phyloP scores from a whole-genome alignment of 73 alveolate species.

The Strombidium stylifer region DNA sequence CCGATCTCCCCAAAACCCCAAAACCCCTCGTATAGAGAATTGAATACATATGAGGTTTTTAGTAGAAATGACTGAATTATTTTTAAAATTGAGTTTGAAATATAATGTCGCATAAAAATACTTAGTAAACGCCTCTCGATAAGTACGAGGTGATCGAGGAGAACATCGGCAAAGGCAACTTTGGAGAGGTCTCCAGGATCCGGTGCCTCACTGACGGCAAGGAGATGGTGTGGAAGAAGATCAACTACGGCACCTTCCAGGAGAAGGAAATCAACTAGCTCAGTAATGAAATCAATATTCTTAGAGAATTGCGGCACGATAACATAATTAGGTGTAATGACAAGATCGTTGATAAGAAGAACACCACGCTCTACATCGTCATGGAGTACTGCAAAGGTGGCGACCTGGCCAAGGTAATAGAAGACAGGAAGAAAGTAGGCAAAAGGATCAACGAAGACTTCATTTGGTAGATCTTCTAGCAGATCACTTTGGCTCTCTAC shows the following conservation, averaged over 20 bases:
- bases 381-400: constrained; percentile 98
- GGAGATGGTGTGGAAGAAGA: constrained; percentile 92
- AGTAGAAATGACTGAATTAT: no score
- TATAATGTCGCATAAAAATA: no score
- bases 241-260: constrained; percentile 90
- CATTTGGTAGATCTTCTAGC: constrained; percentile 89
- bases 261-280: constrained; percentile 93
- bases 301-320: constrained; percentile 91
- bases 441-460: constrained; percentile 85
- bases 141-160: constrained; percentile 81
- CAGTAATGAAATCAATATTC: constrained; percentile 90
- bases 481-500: constrained; percentile 83
- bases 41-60: no score
- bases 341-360: constrained; percentile 88
- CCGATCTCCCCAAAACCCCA: no score
- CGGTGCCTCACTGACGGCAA: constrained; percentile 66
- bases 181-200: constrained; percentile 79
- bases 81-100: no score
- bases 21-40: no score
- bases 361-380: constrained; percentile 79
- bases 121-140: constrained; percentile 57
- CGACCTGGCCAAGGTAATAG: constrained; percentile 83
- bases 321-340: constrained; percentile 93
- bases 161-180: constrained; percentile 85
- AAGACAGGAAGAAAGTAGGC: constrained; percentile 64